A percentile compares a stretch with the other conserved stretches of the same genome.
Conservation (phyloP, 805 yeast species). For the Vanderwaltozyma tropicalis region DNA sequence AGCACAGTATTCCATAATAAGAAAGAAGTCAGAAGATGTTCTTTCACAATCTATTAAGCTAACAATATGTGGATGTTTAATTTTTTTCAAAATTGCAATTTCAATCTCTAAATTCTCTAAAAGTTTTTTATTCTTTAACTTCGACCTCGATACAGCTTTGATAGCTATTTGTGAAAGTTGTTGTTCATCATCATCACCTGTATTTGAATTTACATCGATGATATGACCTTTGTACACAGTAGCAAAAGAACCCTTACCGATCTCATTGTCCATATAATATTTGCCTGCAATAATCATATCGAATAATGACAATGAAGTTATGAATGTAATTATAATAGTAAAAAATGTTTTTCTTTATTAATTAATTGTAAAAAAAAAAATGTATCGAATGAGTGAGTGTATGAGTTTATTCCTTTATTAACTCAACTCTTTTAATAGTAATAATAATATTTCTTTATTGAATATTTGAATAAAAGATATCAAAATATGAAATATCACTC, state of each 20-base stretch:
- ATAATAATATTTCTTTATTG: too few relatives aligned
- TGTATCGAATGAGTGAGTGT: too few relatives aligned
- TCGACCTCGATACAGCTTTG: constrained; percentile 75
- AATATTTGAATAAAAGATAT: too few relatives aligned
- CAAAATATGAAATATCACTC: too few relatives aligned
- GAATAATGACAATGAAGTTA: too few relatives aligned
- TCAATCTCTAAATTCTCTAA: constrained; percentile 88
- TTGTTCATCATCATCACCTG: constrained; percentile 23
- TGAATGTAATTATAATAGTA: too few relatives aligned
- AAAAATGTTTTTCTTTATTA: too few relatives aligned
- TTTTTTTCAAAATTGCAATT: constrained; percentile 74
- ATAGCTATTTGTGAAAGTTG: constrained; percentile 59
- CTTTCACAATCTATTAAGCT: constrained; percentile 73
- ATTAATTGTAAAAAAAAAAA: too few relatives aligned
- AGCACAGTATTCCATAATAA: constrained; percentile 94
- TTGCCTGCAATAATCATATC: constrained; percentile 15
- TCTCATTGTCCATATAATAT: constrained; percentile 39
- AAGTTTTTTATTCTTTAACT: constrained; percentile 75
- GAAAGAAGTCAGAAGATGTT: constrained; percentile 67
- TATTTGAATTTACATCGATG: constrained; percentile 8
- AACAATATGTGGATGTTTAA: constrained; percentile 91
- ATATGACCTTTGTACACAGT: constrained; percentile 80
- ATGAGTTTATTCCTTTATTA: too few relatives aligned
- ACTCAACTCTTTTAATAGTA: too few relatives aligned
- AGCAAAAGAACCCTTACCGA: constrained; percentile 95